These are phyloP conservation scores for Plasmodium reichenowi DNA, from an alignment of 169 alveolate genomes.

Conservation along the genomic window DNA sequence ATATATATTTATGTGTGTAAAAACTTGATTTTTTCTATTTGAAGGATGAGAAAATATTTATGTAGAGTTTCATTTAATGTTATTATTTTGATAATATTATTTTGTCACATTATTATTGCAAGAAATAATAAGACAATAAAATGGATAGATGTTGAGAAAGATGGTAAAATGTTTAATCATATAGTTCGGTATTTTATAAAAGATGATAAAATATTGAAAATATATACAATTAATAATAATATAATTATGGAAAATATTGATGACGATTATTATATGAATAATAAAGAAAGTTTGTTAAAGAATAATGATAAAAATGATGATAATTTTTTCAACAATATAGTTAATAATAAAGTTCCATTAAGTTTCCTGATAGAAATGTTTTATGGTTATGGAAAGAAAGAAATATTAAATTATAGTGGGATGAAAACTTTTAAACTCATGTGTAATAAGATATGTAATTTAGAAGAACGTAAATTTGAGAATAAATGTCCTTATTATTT, in stretches of 20 bases:
- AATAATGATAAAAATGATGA: neutral
- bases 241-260: neutral
- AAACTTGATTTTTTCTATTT: neutral
- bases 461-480: too few relatives aligned
- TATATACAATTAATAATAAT: constrained; percentile 5
- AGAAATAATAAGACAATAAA: constrained; percentile 7
- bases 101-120: neutral
- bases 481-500: neutral
- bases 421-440: too few relatives aligned
- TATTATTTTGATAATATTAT: neutral
- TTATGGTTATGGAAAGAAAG: too few relatives aligned
- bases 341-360: too few relatives aligned
- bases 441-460: too few relatives aligned
- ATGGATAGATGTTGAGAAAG: constrained; percentile 11
- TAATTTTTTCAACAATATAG: neutral
- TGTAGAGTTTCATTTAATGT: neutral
- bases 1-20: neutral
- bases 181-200: neutral
- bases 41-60: constrained; percentile 17
- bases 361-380: too few relatives aligned
- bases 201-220: neutral
- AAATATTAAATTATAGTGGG: too few relatives aligned
- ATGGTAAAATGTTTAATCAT: neutral
- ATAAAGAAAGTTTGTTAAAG: neutral
- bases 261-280: neutral